phyloP scores from a whole-genome alignment of 257 asterid species.

The Rehmannia glutinosa region DNA sequence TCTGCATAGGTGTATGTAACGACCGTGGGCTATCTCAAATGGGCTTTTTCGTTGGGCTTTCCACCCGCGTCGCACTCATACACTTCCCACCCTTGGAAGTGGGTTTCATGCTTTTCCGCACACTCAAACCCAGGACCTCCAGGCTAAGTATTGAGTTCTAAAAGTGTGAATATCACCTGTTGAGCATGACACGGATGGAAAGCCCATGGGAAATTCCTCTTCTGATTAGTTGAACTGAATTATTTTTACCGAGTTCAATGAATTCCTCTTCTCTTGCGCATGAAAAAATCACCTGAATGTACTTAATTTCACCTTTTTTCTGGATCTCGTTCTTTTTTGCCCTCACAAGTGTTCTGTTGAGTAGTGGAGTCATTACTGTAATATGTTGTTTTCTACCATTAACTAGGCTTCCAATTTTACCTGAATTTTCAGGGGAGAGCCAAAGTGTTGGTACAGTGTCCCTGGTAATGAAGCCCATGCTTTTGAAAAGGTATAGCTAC shows the following conservation, averaged over 20 bases:
- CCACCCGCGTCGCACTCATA: too few species aligned
- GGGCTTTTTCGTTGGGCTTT: too few species aligned
- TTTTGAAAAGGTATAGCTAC: conserved; percentile 73
- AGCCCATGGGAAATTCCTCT: too few species aligned
- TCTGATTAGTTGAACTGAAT: conserved; percentile 9
- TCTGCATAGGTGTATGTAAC: not conserved
- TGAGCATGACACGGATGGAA: too few species aligned
- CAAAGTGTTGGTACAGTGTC: conserved; percentile 98
- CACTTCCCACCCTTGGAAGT: too few species aligned
- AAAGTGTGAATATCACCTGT: too few species aligned
- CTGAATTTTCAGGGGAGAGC: conserved; percentile 80
- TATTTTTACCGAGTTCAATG: not conserved
- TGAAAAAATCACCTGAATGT: not conserved
- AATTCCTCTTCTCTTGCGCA: not conserved
- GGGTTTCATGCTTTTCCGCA: too few species aligned
- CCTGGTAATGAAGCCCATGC: conserved; percentile 84
- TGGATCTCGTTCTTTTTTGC: too few species aligned
- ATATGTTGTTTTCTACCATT: not conserved
- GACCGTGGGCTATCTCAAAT: too few species aligned
- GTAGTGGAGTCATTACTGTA: conserved; percentile 1
- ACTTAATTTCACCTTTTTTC: conserved; percentile 1
- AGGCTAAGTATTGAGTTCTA: too few species aligned
- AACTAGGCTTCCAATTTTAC: conserved; percentile 6
- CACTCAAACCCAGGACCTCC: too few species aligned
- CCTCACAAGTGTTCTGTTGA: not conserved